Evolutionary conservation across 2,329 filamentous ascomycete species (phyloP).

Genomic region (Bipolaris sorokiniana): DNA sequence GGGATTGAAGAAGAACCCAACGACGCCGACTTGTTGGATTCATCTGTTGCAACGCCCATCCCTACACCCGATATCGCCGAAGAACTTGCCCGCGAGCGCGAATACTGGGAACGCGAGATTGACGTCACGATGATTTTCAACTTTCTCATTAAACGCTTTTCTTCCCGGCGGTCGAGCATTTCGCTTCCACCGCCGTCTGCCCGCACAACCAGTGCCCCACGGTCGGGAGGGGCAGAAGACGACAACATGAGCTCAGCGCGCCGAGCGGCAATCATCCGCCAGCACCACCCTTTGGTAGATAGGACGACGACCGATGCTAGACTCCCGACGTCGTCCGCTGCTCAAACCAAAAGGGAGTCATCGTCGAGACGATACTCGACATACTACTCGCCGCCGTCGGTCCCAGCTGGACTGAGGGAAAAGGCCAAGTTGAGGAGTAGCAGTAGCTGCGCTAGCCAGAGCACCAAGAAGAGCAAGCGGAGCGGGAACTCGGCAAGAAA

Average conservation of each 20-base stretch:
- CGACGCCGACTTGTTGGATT: slow-evolving; percentile 53
- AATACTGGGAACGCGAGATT: slow-evolving; percentile 93
- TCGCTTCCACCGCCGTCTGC: slow-evolving; percentile 19
- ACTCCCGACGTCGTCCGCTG: slow-evolving; percentile 35
- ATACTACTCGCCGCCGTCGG: slow-evolving; percentile 6
- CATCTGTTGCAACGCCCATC: slow-evolving; percentile 41
- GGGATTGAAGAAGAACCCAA: slow-evolving; percentile 68
- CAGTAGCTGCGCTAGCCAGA: slow-evolving; percentile 83
- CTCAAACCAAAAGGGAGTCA: slow-evolving; percentile 23
- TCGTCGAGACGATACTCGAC: slow-evolving; percentile 12
- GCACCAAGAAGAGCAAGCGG: slow-evolving; percentile 73
- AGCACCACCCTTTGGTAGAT: slow-evolving; percentile 85
- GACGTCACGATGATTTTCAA: slow-evolving; percentile 91
- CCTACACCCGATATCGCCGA: slow-evolving; percentile 33
- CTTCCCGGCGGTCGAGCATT: slow-evolving; percentile 41
- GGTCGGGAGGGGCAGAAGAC: slow-evolving; percentile 35
- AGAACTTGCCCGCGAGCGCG: slow-evolving; percentile 58
- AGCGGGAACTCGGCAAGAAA: slow-evolving; percentile 78
- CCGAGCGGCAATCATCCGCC: slow-evolving; percentile 81
- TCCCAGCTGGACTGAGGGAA: background rate
- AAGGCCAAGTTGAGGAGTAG: slow-evolving; percentile 50
- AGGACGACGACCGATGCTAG: slow-evolving; percentile 46
- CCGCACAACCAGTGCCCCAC: background rate
- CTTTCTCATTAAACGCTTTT: slow-evolving; percentile 55
- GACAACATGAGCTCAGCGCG: slow-evolving; percentile 56